Percentiles rank a stretch among this genome's conserved stretches.
Conservation (phyloP, 73 alveolate species). For the Paraurostyla sp. region DNA sequence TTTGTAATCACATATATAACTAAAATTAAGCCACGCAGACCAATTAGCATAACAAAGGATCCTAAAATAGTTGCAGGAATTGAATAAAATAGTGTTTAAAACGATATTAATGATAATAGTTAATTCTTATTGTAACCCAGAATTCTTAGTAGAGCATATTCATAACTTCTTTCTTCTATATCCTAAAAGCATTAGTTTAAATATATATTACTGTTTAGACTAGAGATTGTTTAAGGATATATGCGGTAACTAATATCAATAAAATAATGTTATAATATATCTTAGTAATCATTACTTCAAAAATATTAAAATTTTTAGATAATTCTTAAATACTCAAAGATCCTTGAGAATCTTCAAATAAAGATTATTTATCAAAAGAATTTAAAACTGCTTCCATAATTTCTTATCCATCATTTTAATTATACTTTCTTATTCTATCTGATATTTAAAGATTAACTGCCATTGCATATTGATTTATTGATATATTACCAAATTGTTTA, state of each 20-base stretch:
- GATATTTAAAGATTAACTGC: not conserved
- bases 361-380: not conserved
- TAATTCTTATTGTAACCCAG: slow-evolving; percentile 72
- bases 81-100: slow-evolving; percentile 74
- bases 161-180: slow-evolving; percentile 78
- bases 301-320: not conserved
- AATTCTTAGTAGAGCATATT: slow-evolving; percentile 77
- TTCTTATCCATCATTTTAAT: slow-evolving; percentile 5
- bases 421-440: slow-evolving; percentile 21
- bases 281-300: slow-evolving; percentile 23
- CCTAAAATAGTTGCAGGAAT: slow-evolving; percentile 82
- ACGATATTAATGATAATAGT: slow-evolving; percentile 51
- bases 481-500: not conserved
- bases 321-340: not conserved
- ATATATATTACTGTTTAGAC: slow-evolving; percentile 73
- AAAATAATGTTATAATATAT: slow-evolving; percentile 66
- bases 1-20: slow-evolving; percentile 67
- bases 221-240: slow-evolving; percentile 68
- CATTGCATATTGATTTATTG: slow-evolving; percentile 46
- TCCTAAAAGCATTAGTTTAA: no score
- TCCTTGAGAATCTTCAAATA: not conserved
- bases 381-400: not conserved
- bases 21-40: not conserved
- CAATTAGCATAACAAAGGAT: slow-evolving; percentile 31
- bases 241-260: slow-evolving; percentile 69